Percentiles rank a stretch among this genome's conserved stretches.
These are phyloP conservation scores for Aspergillus quadricinctus DNA, from an alignment of 2,329 filamentous ascomycete genomes.

Conservation along the genomic window DNA sequence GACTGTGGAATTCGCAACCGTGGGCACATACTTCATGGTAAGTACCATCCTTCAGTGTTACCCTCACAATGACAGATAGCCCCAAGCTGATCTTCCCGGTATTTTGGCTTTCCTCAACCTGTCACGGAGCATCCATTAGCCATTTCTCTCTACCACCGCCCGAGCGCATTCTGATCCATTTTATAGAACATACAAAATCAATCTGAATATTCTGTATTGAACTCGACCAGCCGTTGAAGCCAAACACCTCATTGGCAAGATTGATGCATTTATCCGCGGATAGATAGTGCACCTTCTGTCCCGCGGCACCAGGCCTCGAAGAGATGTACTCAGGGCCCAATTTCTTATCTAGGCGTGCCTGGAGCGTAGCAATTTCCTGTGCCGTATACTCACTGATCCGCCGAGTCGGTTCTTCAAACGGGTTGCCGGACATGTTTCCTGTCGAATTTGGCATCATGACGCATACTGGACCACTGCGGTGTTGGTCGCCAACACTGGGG, in stretches of 20 bases:
- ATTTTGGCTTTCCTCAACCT: slow-evolving; percentile 75
- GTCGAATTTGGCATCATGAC: slow-evolving; percentile 40
- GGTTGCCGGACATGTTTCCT: slow-evolving; percentile 55
- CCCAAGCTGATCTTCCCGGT: slow-evolving; percentile 79
- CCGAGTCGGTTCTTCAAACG: slow-evolving; percentile 69
- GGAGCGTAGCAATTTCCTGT: slow-evolving; percentile 82
- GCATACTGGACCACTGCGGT: slow-evolving; percentile 42
- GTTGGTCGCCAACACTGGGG: slow-evolving; percentile 65
- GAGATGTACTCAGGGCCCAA: slow-evolving; percentile 96
- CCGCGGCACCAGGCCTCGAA: slow-evolving; percentile 73
- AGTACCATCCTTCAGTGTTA: slow-evolving; percentile 89
- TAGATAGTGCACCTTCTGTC: slow-evolving; percentile 86
- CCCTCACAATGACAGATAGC: slow-evolving; percentile 81
- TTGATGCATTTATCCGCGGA: slow-evolving; percentile 96
- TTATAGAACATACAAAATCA: slow-evolving; percentile 63
- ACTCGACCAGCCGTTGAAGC: slow-evolving; percentile 96
- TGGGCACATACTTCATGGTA: slow-evolving; percentile 66
- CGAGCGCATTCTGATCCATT: neutral
- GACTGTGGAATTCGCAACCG: neutral
- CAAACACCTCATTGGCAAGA: slow-evolving; percentile 90
- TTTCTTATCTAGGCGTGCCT: slow-evolving; percentile 83
- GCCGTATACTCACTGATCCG: slow-evolving; percentile 79
- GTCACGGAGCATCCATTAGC: slow-evolving; percentile 6
- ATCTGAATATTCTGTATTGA: slow-evolving; percentile 93
- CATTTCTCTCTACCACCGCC: neutral